These are phyloP conservation scores for Megacollybia marginata DNA, from an alignment of 768 basidiomycete species.

Conservation along the genomic window DNA sequence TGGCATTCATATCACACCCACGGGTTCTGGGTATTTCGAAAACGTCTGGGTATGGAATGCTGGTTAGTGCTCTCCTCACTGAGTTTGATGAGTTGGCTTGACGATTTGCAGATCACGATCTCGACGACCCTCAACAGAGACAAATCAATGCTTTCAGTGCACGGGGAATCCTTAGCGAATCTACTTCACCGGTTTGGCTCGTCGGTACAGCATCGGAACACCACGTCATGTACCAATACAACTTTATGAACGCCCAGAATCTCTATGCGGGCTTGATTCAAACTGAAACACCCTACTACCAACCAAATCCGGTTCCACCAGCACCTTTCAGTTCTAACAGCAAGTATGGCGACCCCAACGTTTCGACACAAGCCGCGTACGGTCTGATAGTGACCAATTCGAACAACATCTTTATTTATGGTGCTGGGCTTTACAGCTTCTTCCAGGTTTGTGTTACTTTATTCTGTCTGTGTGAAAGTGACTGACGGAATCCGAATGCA, in stretches of 20 bases:
- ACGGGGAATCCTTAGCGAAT: conserved; percentile 69
- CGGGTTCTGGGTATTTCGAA: conserved; percentile 58
- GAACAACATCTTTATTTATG: neutral
- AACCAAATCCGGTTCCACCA: no score
- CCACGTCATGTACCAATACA: no score
- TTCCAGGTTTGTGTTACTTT: neutral
- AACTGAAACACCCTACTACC: no score
- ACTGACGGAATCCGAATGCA: no score
- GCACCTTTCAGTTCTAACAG: no score
- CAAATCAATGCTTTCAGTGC: conserved; percentile 57
- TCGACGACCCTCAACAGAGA: conserved; percentile 42
- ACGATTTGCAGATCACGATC: conserved; percentile 58
- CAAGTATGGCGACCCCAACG: no score
- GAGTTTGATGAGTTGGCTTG: conserved; percentile 75
- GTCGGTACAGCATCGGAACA: conserved; percentile 50
- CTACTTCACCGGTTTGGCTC: conserved; percentile 73
- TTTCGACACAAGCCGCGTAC: no score
- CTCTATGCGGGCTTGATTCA: no score
- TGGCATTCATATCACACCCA: conserved; percentile 51
- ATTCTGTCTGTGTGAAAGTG: neutral
- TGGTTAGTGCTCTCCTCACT: conserved; percentile 11
- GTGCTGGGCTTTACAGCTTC: neutral
- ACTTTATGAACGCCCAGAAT: no score
- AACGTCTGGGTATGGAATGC: neutral
- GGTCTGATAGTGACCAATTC: no score